Percentiles rank a stretch among this genome's conserved stretches.
phyloP scores from a whole-genome alignment of 345 rosid genomes.

The Combretum micranthum region DNA sequence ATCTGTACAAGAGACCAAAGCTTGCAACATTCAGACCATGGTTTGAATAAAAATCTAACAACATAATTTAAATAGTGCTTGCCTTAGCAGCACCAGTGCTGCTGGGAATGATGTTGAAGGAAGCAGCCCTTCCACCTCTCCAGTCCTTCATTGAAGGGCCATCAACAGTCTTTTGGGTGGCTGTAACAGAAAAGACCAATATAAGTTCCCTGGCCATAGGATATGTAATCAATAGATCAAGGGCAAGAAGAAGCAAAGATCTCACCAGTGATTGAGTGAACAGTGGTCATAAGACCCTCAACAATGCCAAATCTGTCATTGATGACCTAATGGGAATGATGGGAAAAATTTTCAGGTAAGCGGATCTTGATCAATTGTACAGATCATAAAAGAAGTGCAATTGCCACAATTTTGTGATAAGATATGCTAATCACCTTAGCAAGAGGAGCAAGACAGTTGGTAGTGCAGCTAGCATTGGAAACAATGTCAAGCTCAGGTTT shows the following conservation, averaged over 20 bases:
- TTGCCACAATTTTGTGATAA: accelerated
- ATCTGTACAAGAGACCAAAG: too few relatives aligned
- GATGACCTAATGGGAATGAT: constrained; percentile 43
- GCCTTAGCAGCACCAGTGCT: constrained; percentile 96
- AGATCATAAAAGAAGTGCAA: not conserved
- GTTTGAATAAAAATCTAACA: too few relatives aligned
- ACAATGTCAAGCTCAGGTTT: constrained; percentile 66
- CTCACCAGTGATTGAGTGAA: constrained; percentile 78
- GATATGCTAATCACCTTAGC: constrained; percentile 54
- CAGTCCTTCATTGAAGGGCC: constrained; percentile 92
- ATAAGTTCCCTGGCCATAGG: not conserved
- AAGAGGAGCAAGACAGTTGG: constrained; percentile 94
- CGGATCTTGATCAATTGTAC: not conserved
- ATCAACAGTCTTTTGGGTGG: constrained; percentile 95
- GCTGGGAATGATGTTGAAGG: constrained; percentile 90
- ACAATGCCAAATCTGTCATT: constrained; percentile 83
- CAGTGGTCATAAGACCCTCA: constrained; percentile 96
- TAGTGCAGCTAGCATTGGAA: constrained; percentile 95
- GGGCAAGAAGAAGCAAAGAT: not conserved
- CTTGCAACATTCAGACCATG: too few relatives aligned
- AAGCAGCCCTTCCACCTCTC: constrained; percentile 98
- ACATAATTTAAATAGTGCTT: not conserved
- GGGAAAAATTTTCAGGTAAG: not conserved
- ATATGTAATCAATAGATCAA: not conserved
- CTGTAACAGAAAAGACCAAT: constrained; percentile 18